phyloP scores from a whole-genome alignment of 2,329 filamentous ascomycete species.

The Penicillium sp. region DNA sequence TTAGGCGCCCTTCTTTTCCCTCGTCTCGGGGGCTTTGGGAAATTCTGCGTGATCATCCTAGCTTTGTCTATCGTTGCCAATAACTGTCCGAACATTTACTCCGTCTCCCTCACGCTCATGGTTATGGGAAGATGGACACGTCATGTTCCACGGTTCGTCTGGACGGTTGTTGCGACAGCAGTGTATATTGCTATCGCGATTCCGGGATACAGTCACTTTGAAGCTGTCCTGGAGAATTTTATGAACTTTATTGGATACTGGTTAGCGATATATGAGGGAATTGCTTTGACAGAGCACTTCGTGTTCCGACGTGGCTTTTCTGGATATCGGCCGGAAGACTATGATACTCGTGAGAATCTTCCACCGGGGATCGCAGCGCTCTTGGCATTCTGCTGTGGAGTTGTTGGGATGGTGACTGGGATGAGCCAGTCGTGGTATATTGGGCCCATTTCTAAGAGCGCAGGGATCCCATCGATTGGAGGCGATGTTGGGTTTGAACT shows the following conservation, averaged over 20 bases:
- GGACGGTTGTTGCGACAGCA: constrained; percentile 61
- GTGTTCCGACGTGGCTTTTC: constrained; percentile 63
- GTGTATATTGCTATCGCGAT: constrained; percentile 71
- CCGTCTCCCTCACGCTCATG: constrained; percentile 65
- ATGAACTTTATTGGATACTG: constrained; percentile 70
- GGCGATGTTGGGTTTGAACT: constrained; percentile 67
- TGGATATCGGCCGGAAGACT: constrained; percentile 60
- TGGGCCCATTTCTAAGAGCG: constrained; percentile 64
- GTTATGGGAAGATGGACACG: constrained; percentile 61
- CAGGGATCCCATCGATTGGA: constrained; percentile 48
- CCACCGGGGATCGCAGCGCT: constrained; percentile 66
- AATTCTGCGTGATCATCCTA: constrained; percentile 68
- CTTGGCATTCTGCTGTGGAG: constrained; percentile 62
- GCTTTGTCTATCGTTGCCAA: constrained; percentile 67
- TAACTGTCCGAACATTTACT: constrained; percentile 73
- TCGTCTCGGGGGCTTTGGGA: constrained; percentile 63
- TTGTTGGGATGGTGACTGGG: constrained; percentile 66
- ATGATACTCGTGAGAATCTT: constrained; percentile 58
- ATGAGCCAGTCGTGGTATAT: constrained; percentile 71
- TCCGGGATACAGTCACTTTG: constrained; percentile 66
- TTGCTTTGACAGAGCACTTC: constrained; percentile 66
- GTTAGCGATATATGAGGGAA: constrained; percentile 70
- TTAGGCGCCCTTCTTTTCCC: constrained; percentile 64
- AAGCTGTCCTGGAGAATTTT: constrained; percentile 66
- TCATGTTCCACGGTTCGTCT: constrained; percentile 65